phyloP scores from a whole-genome alignment of 257 asterid genomes.

The Anisodus tanguticus region DNA sequence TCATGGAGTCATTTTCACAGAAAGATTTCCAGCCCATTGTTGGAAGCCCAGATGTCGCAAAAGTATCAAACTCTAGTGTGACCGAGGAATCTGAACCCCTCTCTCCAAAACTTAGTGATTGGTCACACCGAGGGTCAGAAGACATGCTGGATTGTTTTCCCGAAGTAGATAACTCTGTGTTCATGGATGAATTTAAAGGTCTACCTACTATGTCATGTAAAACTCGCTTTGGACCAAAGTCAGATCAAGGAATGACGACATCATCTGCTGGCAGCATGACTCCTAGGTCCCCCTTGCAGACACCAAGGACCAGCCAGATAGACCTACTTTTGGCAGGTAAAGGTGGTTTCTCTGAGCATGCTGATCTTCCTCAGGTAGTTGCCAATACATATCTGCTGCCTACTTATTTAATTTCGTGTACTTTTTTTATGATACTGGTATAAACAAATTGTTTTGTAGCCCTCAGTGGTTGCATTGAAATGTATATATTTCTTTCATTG shows the following conservation, averaged over 20 bases:
- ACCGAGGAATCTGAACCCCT: slow-evolving; percentile 87
- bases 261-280: slow-evolving; percentile 99
- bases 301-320: slow-evolving; percentile 83
- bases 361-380: slow-evolving; percentile 91
- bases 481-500: background rate
- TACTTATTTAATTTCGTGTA: slow-evolving; percentile 2
- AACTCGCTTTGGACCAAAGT: slow-evolving; percentile 93
- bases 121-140: slow-evolving; percentile 98
- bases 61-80: slow-evolving; percentile 79
- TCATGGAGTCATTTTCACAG: slow-evolving; percentile 77
- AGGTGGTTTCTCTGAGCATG: slow-evolving; percentile 94
- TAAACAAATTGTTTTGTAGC: background rate
- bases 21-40: slow-evolving; percentile 66
- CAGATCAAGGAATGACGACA: slow-evolving; percentile 97
- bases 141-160: slow-evolving; percentile 93
- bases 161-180: slow-evolving; percentile 75
- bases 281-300: slow-evolving; percentile 91
- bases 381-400: slow-evolving; percentile 27
- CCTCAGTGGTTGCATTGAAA: background rate
- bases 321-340: slow-evolving; percentile 83
- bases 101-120: slow-evolving; percentile 93
- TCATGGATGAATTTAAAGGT: slow-evolving; percentile 81
- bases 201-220: slow-evolving; percentile 83
- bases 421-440: slow-evolving; percentile 19
- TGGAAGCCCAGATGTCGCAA: slow-evolving; percentile 83